Evolutionary conservation across 2,329 filamentous ascomycete species (phyloP).

Genomic region (Zymoseptoria pseudotritici): DNA sequence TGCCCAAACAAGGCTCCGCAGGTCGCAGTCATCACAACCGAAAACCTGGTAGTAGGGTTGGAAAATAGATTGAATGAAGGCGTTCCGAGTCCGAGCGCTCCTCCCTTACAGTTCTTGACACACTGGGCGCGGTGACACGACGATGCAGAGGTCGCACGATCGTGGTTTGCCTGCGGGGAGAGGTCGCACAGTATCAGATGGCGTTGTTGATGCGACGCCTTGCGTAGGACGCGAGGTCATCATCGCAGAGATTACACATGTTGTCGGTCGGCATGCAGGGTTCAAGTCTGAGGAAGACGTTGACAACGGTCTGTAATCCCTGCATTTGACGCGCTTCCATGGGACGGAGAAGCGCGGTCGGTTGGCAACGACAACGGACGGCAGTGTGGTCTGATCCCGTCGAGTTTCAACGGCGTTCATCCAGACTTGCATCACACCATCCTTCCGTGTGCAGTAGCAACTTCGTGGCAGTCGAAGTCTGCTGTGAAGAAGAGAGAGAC

Average conservation of each 20-base stretch:
- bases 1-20: too few relatives aligned
- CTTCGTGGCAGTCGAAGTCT: background rate
- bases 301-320: background rate
- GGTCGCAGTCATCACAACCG: too few relatives aligned
- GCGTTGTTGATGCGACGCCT: background rate
- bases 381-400: background rate
- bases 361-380: background rate
- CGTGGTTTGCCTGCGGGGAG: background rate
- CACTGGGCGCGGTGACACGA: background rate
- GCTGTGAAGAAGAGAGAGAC: background rate
- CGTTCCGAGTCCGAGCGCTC: background rate
- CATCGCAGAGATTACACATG: background rate
- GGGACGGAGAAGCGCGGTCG: too few relatives aligned
- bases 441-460: too few relatives aligned
- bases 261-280: background rate
- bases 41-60: background rate
- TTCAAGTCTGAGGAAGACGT: background rate
- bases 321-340: background rate
- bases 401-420: background rate
- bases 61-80: background rate
- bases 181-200: background rate
- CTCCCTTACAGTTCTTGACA: background rate
- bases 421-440: too few relatives aligned
- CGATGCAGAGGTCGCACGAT: background rate
- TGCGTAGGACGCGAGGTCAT: too few relatives aligned